phyloP scores from a whole-genome alignment of 169 alveolate genomes.

The Eimeria necatrix region DNA sequence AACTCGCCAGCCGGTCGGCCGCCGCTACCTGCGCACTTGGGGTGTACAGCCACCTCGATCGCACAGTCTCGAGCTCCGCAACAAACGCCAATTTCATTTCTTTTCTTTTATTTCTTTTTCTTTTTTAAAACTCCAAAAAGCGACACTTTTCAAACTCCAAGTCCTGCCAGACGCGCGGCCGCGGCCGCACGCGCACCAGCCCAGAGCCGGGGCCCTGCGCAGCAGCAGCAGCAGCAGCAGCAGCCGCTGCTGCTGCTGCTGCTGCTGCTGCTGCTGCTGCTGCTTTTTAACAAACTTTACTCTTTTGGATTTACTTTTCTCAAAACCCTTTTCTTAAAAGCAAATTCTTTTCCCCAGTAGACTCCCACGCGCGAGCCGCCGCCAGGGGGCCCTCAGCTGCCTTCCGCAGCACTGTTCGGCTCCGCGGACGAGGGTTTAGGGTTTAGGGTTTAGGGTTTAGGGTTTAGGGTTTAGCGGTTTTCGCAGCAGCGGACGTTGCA shows the following conservation, averaged over 20 bases:
- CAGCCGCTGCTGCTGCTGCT: neutral
- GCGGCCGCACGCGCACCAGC: neutral
- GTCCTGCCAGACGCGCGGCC: neutral
- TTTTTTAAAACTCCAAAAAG: neutral
- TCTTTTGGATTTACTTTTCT: neutral
- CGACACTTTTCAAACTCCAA: neutral
- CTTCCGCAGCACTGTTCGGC: no score
- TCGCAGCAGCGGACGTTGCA: no score
- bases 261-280: neutral
- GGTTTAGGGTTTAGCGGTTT: no score
- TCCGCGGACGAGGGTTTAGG: no score
- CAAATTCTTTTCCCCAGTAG: neutral
- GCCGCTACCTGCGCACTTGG: neutral
- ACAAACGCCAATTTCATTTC: no score
- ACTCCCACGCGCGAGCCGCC: no score
- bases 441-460: no score
- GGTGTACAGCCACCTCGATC: neutral
- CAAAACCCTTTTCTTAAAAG: neutral
- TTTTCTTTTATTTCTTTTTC: neutral
- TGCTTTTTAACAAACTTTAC: neutral
- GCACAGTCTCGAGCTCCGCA: no score
- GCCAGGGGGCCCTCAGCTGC: no score
- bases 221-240: conserved; percentile 31
- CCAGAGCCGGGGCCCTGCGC: neutral
- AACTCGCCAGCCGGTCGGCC: no score